Conservation (phyloP, 2,329 filamentous ascomycete genomes). For the Purpureocillium takamizusanense region DNA sequence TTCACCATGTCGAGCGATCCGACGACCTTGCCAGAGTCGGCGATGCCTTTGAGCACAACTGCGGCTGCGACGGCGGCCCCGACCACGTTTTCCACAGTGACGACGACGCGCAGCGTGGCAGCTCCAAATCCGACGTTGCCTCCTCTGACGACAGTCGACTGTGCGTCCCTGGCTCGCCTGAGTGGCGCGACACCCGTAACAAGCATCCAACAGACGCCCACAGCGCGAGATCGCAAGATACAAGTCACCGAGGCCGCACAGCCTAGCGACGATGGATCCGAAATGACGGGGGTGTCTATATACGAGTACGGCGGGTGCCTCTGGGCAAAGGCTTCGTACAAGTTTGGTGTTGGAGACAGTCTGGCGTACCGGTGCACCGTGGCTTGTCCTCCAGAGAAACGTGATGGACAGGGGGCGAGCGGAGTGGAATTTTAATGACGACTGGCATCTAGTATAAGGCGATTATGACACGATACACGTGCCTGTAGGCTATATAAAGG, state of each 20-base stretch:
- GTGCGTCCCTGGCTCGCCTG: constrained; percentile 1
- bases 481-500: too few species aligned
- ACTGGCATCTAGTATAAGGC: constrained; percentile 3
- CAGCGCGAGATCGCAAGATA: too few species aligned
- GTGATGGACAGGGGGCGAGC: constrained; percentile 1
- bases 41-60: too few species aligned
- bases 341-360: neutral
- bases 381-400: constrained; percentile 2
- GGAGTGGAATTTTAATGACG: constrained; percentile 1
- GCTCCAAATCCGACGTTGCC: neutral
- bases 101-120: neutral
- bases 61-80: too few species aligned
- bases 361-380: constrained; percentile 4
- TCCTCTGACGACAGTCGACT: constrained; percentile 1
- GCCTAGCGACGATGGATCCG: neutral
- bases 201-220: neutral
- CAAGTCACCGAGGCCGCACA: too few species aligned
- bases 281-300: constrained; percentile 4
- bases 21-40: neutral
- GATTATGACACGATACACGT: too few species aligned
- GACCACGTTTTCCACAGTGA: neutral
- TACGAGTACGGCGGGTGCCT: constrained; percentile 7
- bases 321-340: constrained; percentile 5
- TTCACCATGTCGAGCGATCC: neutral
- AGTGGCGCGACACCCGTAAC: neutral